Evolutionary conservation across 257 asterid species (phyloP).

Genomic region (Fraxinus americana): DNA sequence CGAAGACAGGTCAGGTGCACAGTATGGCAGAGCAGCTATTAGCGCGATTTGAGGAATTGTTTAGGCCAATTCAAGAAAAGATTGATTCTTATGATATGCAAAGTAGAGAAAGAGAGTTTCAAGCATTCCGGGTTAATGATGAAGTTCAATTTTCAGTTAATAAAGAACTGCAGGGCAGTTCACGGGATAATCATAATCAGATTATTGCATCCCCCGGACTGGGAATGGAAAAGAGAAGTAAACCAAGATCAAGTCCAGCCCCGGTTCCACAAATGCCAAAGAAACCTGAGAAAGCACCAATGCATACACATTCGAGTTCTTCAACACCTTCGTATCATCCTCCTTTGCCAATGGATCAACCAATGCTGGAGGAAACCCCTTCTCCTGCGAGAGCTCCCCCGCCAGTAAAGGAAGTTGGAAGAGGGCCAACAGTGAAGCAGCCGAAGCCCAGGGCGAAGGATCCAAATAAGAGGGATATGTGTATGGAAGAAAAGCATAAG

Average conservation of each 20-base stretch:
- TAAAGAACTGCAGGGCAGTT: conserved; percentile 59
- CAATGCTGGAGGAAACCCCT: conserved; percentile 32
- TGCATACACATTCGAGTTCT: conserved; percentile 79
- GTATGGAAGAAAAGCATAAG: conserved; percentile 90
- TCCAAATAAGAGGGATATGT: conserved; percentile 86
- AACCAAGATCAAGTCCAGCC: conserved; percentile 41
- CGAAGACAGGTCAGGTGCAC: conserved; percentile 69
- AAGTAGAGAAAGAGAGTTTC: conserved; percentile 36
- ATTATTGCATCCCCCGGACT: conserved; percentile 39
- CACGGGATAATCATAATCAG: conserved; percentile 60
- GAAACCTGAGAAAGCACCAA: conserved; percentile 45
- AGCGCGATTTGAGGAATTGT: conserved; percentile 69
- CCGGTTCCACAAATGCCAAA: conserved; percentile 34
- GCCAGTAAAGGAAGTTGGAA: conserved; percentile 37
- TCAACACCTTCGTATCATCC: conserved; percentile 55
- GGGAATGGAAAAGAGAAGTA: conserved; percentile 41
- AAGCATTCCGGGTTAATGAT: conserved; percentile 25
- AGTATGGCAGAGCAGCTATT: conserved; percentile 67
- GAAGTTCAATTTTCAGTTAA: not conserved
- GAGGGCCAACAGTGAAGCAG: conserved; percentile 47
- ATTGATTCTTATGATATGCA: conserved; percentile 29
- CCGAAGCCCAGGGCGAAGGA: conserved; percentile 97
- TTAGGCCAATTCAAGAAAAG: conserved; percentile 65
- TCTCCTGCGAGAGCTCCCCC: conserved; percentile 63
- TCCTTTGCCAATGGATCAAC: conserved; percentile 27